phyloP scores from a whole-genome alignment of 306 rosid genomes.

The Inga oerstediana region DNA sequence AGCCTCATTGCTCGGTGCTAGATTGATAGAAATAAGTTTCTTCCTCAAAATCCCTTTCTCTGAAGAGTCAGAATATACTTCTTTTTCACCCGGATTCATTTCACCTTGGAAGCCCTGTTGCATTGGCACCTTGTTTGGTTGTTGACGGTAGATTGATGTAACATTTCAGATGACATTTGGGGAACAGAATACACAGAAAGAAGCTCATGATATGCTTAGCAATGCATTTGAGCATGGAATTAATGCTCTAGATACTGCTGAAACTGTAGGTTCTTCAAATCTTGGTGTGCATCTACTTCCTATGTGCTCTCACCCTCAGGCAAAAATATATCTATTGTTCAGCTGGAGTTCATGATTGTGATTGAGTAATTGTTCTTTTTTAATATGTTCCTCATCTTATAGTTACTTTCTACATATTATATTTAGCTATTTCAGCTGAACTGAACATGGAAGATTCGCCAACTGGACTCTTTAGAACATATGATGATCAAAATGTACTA shows the following conservation, averaged over 20 bases:
- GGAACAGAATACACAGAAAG: slow-evolving; percentile 83
- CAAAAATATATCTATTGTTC: not conserved
- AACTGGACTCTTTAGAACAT: slow-evolving; percentile 1
- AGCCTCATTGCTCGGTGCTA: not conserved
- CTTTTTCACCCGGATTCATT: not conserved
- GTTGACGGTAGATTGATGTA: slow-evolving; percentile 6
- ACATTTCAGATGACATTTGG: slow-evolving; percentile 86
- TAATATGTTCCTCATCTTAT: not conserved
- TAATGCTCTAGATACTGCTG: slow-evolving; percentile 78
- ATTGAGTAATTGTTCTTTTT: not conserved
- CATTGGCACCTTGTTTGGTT: not conserved
- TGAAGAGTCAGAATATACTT: not conserved
- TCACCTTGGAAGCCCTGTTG: not conserved
- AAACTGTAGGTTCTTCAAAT: slow-evolving; percentile 56
- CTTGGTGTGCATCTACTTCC: slow-evolving; percentile 24
- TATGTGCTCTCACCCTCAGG: not conserved
- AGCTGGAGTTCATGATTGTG: slow-evolving; percentile 3
- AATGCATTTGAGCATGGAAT: slow-evolving; percentile 75
- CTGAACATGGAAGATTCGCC: slow-evolving; percentile 1
- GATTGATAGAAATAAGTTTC: not conserved
- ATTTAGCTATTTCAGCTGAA: not conserved
- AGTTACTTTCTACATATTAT: slow-evolving; percentile 9
- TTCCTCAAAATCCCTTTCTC: not conserved
- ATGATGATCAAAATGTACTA: not conserved
- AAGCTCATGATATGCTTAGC: slow-evolving; percentile 75